Evolutionary conservation across 352 stramenopile species (phyloP).

Genomic region (Globisporangium ultimum): DNA sequence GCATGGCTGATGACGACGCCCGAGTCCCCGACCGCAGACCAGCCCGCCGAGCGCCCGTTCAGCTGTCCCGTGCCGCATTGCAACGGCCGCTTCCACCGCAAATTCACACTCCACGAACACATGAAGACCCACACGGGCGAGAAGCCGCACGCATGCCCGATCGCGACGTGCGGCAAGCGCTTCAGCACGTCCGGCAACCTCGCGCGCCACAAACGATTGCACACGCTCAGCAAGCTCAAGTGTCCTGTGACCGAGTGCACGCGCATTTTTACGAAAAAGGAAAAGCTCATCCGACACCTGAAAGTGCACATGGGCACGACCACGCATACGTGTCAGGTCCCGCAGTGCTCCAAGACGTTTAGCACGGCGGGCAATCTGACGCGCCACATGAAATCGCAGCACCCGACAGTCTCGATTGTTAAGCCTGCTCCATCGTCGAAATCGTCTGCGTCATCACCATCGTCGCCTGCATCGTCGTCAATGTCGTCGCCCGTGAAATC

Average conservation of each 20-base stretch:
- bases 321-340: constrained; percentile 47
- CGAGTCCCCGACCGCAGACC: neutral
- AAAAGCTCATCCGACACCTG: constrained; percentile 48
- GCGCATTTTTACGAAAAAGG: constrained; percentile 42
- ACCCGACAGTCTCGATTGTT: constrained; percentile 20
- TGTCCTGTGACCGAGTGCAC: constrained; percentile 43
- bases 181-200: constrained; percentile 78
- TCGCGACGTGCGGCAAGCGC: constrained; percentile 51
- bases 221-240: constrained; percentile 46
- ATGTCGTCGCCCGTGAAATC: constrained; percentile 1
- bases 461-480: neutral
- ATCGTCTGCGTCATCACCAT: neutral
- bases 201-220: constrained; percentile 58
- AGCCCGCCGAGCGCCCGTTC: constrained; percentile 39
- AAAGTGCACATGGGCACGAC: constrained; percentile 47
- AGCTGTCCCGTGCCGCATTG: constrained; percentile 45
- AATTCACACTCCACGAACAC: constrained; percentile 70
- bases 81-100: constrained; percentile 55
- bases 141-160: constrained; percentile 57
- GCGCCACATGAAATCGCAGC: constrained; percentile 61
- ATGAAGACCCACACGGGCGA: constrained; percentile 80
- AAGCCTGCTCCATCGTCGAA: constrained; percentile 1
- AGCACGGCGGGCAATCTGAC: constrained; percentile 68
- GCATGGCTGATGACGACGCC: neutral
- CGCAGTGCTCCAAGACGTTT: constrained; percentile 58